These are phyloP conservation scores for Xanthoconium stramineum DNA, from an alignment of 768 basidiomycete genomes.

Conservation along the genomic window DNA sequence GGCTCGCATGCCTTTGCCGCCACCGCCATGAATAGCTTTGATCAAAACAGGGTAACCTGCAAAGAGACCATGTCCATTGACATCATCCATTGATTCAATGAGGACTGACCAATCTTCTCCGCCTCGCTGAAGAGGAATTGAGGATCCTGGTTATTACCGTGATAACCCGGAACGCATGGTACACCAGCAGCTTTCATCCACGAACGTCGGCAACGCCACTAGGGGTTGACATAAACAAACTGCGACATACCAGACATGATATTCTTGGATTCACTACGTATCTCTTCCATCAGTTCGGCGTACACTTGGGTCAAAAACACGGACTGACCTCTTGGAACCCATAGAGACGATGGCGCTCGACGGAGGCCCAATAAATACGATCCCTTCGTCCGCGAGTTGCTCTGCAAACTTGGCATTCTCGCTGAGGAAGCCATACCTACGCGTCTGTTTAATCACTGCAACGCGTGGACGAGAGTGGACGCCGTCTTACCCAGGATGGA, in stretches of 20 bases:
- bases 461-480: neutral
- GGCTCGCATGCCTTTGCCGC: constrained; percentile 93
- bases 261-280: constrained; percentile 82
- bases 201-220: constrained; percentile 2
- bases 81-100: neutral
- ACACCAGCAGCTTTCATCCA: constrained; percentile 69
- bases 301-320: neutral
- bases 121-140: constrained; percentile 67
- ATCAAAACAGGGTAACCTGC: constrained; percentile 88
- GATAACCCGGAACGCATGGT: constrained; percentile 93
- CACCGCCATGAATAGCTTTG: constrained; percentile 95
- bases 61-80: neutral
- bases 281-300: neutral
- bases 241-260: constrained; percentile 73
- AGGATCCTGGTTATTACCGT: constrained; percentile 77
- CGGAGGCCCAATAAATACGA: constrained; percentile 91
- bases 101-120: constrained; percentile 55
- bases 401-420: constrained; percentile 86
- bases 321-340: constrained; percentile 85
- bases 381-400: constrained; percentile 67
- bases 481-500: constrained; percentile 77
- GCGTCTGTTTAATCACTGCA: neutral
- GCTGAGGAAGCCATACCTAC: constrained; percentile 85
- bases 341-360: constrained; percentile 85
- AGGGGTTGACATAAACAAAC: neutral